A percentile compares a stretch with the other conserved stretches of the same genome.
Evolutionary conservation across 2,329 filamentous ascomycete genomes (phyloP).

Genomic region (Penicillium frequentans): DNA sequence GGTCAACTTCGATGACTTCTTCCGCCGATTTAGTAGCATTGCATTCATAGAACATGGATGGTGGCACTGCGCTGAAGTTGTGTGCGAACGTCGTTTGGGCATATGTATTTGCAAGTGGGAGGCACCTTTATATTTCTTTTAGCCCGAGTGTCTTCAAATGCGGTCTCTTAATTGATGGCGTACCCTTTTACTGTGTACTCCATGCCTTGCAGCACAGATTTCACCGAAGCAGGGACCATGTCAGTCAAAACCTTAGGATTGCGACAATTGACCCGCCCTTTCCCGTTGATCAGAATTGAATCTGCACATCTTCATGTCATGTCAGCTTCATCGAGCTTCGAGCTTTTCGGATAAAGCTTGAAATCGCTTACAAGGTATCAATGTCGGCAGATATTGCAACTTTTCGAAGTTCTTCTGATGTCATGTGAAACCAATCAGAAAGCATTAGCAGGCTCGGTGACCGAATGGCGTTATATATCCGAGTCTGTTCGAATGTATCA

Average conservation of each 20-base stretch:
- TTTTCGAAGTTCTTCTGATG: conserved; percentile 39
- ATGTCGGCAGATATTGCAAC: neutral
- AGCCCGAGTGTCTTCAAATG: neutral
- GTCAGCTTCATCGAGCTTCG: conserved; percentile 13
- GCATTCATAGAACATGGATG: neutral
- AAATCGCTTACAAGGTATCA: neutral
- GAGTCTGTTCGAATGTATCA: neutral
- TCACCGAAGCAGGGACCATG: neutral
- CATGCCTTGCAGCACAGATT: conserved; percentile 4
- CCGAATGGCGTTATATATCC: neutral
- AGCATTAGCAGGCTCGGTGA: conserved; percentile 35
- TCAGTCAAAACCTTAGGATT: conserved; percentile 10
- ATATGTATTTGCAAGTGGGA: neutral
- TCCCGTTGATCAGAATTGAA: conserved; percentile 20
- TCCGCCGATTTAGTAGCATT: neutral
- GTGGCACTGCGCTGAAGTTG: neutral
- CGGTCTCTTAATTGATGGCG: neutral
- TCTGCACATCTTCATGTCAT: conserved; percentile 20
- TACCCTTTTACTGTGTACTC: neutral
- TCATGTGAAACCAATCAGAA: conserved; percentile 59
- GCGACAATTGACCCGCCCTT: conserved; percentile 19
- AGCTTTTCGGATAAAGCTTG: neutral
- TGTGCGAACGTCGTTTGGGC: neutral
- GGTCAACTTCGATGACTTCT: neutral
- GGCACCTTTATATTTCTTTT: neutral